phyloP scores from a whole-genome alignment of 306 rosid species.

The Begonia peltatifolia region DNA sequence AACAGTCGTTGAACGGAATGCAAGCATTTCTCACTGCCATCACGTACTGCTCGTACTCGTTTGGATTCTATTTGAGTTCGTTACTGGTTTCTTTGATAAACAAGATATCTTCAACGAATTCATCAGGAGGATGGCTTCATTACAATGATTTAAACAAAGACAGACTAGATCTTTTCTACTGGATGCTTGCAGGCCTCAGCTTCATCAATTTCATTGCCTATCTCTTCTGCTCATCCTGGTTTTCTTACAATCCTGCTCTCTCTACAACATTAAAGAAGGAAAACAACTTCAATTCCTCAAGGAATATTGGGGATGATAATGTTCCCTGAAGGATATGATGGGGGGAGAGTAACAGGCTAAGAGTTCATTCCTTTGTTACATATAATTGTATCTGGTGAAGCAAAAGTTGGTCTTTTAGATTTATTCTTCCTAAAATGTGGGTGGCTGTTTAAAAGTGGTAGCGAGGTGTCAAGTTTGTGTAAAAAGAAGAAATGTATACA shows the following conservation, averaged over 20 bases:
- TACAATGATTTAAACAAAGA: slow-evolving; percentile 67
- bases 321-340: slow-evolving; percentile 4
- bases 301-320: slow-evolving; percentile 3
- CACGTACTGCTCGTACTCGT: slow-evolving; percentile 83
- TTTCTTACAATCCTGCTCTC: slow-evolving; percentile 25
- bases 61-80: slow-evolving; percentile 85
- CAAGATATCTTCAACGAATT: slow-evolving; percentile 41
- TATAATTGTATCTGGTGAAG: neutral
- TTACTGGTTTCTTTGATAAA: slow-evolving; percentile 59
- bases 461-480: too few species aligned
- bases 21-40: slow-evolving; percentile 74
- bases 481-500: too few species aligned
- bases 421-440: slow-evolving; percentile 11
- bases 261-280: slow-evolving; percentile 11
- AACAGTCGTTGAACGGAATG: slow-evolving; percentile 66
- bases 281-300: slow-evolving; percentile 9
- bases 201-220: slow-evolving; percentile 70
- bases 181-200: slow-evolving; percentile 60
- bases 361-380: too few species aligned
- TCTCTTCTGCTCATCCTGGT: slow-evolving; percentile 71
- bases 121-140: slow-evolving; percentile 53
- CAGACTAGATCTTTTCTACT: slow-evolving; percentile 81
- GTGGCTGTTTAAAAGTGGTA: neutral
- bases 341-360: too few species aligned
- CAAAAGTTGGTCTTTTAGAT: neutral